phyloP scores from a whole-genome alignment of 768 basidiomycete species.

The Tricholoma furcatifolium region DNA sequence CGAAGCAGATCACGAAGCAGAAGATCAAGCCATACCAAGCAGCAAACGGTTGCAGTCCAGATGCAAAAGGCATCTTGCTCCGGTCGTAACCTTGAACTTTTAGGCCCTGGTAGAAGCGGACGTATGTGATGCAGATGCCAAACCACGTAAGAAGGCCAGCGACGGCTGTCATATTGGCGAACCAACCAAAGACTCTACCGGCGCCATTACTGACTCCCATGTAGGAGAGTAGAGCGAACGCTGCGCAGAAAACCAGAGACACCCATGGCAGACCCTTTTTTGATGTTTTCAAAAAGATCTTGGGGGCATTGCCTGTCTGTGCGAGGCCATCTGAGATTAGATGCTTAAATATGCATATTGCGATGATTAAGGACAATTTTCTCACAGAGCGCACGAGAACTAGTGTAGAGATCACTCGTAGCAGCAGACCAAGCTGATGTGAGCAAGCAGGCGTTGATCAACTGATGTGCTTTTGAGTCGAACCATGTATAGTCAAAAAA shows the following conservation, averaged over 20 bases:
- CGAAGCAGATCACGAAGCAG: constrained; percentile 57
- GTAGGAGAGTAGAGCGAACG: constrained; percentile 72
- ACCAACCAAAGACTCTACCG: constrained; percentile 77
- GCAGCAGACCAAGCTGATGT: constrained; percentile 94
- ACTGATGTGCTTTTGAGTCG: constrained; percentile 29
- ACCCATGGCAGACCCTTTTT: constrained; percentile 75
- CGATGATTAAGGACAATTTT: constrained; percentile 11
- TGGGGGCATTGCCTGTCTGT: constrained; percentile 76
- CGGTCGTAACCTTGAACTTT: constrained; percentile 80
- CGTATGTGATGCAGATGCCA: constrained; percentile 71
- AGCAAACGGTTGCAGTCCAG: constrained; percentile 68
- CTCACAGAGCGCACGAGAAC: constrained; percentile 82
- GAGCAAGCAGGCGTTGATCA: constrained; percentile 81
- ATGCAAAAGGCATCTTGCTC: constrained; percentile 64
- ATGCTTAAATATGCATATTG: constrained; percentile 21
- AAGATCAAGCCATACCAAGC: constrained; percentile 55
- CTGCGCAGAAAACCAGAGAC: constrained; percentile 65
- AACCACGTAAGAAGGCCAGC: constrained; percentile 81
- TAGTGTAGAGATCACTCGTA: constrained; percentile 85
- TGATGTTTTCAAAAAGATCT: constrained; percentile 68
- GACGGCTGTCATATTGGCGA: constrained; percentile 71
- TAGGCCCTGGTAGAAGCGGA: constrained; percentile 84
- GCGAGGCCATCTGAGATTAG: constrained; percentile 66
- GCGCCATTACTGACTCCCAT: constrained; percentile 73
- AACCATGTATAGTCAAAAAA: background rate